Evolutionary conservation across 1,139 yeast genomes (phyloP).

Genomic region (Blastobotrys buckinghamii): DNA sequence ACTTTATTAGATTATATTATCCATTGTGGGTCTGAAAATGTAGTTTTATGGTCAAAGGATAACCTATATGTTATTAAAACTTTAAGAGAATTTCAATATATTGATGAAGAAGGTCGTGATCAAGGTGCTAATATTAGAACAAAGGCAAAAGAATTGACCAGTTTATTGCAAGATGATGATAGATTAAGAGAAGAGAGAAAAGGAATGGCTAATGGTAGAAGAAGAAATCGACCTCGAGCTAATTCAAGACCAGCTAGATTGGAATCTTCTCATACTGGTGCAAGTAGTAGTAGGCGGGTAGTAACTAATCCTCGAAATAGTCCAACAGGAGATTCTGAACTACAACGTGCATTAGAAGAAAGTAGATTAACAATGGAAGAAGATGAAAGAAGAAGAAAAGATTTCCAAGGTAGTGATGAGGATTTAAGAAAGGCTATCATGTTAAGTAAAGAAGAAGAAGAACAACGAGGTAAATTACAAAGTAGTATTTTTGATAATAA

Average conservation of each 20-base stretch:
- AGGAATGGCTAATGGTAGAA: background rate
- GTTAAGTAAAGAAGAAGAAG: conserved; percentile 85
- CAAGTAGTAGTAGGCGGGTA: conserved; percentile 13
- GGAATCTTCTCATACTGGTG: conserved; percentile 8
- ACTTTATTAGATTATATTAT: conserved; percentile 86
- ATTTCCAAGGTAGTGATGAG: conserved; percentile 53
- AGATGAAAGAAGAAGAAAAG: conserved; percentile 58
- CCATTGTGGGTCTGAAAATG: conserved; percentile 82
- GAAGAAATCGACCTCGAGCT: conserved; percentile 15
- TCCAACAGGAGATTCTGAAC: conserved; percentile 57
- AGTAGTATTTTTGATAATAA: conserved; percentile 15
- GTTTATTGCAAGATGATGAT: conserved; percentile 76
- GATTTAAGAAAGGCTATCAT: conserved; percentile 77
- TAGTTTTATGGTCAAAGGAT: conserved; percentile 91
- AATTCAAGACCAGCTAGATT: conserved; percentile 11
- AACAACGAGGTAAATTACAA: conserved; percentile 30
- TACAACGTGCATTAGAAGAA: conserved; percentile 77
- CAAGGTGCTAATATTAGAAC: conserved; percentile 87
- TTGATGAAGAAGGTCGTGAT: conserved; percentile 75
- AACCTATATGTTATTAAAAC: conserved; percentile 87
- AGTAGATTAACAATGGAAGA: conserved; percentile 81
- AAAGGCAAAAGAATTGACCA: conserved; percentile 85
- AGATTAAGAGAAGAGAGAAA: conserved; percentile 67
- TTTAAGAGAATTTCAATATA: conserved; percentile 80
- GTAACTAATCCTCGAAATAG: conserved; percentile 10